A percentile compares a stretch with the other conserved stretches of the same genome.
Evolutionary conservation across 1,139 yeast species (phyloP).

Genomic region (Scheffersomyces parashehatae): DNA sequence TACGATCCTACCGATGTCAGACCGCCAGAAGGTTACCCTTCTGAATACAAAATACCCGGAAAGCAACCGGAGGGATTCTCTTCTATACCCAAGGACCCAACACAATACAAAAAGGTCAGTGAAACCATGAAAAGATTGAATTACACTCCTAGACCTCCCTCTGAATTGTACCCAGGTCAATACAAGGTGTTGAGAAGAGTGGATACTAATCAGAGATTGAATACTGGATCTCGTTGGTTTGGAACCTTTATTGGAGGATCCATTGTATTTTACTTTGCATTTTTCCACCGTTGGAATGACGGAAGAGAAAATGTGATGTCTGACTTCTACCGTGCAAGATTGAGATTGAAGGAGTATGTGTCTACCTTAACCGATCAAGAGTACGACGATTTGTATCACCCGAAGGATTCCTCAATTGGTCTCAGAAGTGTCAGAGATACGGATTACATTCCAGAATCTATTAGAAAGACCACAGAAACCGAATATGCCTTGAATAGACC

Average conservation of each 20-base stretch:
- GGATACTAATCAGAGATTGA: constrained; percentile 55
- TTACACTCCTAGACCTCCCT: constrained; percentile 77
- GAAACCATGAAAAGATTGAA: constrained; percentile 72
- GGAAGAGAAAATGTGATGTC: constrained; percentile 77
- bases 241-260: constrained; percentile 49
- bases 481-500: constrained; percentile 66
- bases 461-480: constrained; percentile 43
- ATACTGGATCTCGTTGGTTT: constrained; percentile 55
- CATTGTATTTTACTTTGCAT: constrained; percentile 57
- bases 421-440: constrained; percentile 46
- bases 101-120: constrained; percentile 68
- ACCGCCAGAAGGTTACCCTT: constrained; percentile 84
- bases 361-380: constrained; percentile 60
- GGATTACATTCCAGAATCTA: constrained; percentile 40
- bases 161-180: constrained; percentile 77
- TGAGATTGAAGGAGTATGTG: constrained; percentile 54
- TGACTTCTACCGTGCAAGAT: constrained; percentile 62
- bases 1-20: constrained; percentile 76
- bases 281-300: constrained; percentile 83
- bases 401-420: constrained; percentile 34
- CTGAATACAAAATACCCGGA: constrained; percentile 66
- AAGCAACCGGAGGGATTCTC: constrained; percentile 56
- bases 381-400: constrained; percentile 59
- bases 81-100: constrained; percentile 64
- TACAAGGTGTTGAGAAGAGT: constrained; percentile 68